These are phyloP conservation scores for Termitomyces sp. DNA, from an alignment of 1,284 basidiomycete genomes.

Conservation along the genomic window DNA sequence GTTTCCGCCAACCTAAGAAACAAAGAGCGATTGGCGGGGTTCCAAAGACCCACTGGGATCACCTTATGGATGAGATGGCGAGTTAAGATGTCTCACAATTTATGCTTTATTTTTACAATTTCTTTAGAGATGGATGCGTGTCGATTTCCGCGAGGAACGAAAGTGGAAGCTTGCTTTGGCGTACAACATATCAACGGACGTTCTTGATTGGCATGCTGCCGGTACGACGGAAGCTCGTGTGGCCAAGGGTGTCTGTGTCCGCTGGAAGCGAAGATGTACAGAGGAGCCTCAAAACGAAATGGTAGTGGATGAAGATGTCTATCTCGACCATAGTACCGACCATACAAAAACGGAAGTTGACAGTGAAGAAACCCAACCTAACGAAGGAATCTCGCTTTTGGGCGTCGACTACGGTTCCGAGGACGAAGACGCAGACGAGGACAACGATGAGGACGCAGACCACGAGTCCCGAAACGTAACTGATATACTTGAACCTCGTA, in stretches of 20 bases:
- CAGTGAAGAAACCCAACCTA: slow-evolving; percentile 5
- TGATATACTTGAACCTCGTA: slow-evolving; percentile 51
- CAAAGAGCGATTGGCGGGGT: slow-evolving; percentile 77
- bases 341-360: slow-evolving; percentile 15
- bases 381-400: slow-evolving; percentile 24
- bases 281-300: slow-evolving; percentile 16
- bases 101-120: not conserved
- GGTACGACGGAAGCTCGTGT: slow-evolving; percentile 60
- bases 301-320: slow-evolving; percentile 26
- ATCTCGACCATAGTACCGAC: slow-evolving; percentile 1
- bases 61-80: slow-evolving; percentile 95
- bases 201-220: slow-evolving; percentile 85
- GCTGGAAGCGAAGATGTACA: slow-evolving; percentile 50
- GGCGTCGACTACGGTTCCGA: slow-evolving; percentile 49
- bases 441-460: slow-evolving; percentile 58
- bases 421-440: slow-evolving; percentile 57
- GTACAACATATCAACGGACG: slow-evolving; percentile 78
- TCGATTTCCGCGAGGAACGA: slow-evolving; percentile 91
- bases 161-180: slow-evolving; percentile 90
- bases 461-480: slow-evolving; percentile 46
- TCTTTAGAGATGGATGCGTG: slow-evolving; percentile 91
- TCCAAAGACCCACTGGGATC: slow-evolving; percentile 92
- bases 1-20: slow-evolving; percentile 94
- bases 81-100: slow-evolving; percentile 20
- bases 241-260: slow-evolving; percentile 62